Evolutionary conservation across 441 rosid species (phyloP).

Genomic region (Jatropha multifida): DNA sequence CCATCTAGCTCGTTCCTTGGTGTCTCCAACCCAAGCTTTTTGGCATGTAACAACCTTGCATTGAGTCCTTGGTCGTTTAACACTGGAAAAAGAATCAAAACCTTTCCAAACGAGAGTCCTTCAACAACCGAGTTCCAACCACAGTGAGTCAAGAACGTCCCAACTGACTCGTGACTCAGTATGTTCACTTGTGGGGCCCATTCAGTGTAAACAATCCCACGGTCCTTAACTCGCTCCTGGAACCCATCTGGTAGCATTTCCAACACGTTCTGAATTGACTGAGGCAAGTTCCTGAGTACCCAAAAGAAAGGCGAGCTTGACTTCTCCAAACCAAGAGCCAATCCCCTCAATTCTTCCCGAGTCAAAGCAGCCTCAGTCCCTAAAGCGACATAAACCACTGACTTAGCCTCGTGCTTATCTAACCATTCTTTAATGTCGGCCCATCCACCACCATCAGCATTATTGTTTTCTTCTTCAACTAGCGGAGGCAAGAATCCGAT

Average conservation of each 20-base stretch:
- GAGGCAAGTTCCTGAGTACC: constrained; percentile 46
- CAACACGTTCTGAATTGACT: constrained; percentile 20
- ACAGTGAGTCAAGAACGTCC: constrained; percentile 72
- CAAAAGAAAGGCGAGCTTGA: constrained; percentile 57
- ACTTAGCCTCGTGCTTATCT: constrained; percentile 36
- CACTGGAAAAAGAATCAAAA: constrained; percentile 48
- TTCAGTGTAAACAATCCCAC: constrained; percentile 25
- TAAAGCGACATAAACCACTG: constrained; percentile 58
- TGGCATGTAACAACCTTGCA: constrained; percentile 47
- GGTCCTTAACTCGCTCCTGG: constrained; percentile 21
- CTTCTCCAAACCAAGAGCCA: constrained; percentile 61
- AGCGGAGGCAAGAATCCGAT: constrained; percentile 58
- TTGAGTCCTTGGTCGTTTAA: constrained; percentile 61
- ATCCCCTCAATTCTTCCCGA: constrained; percentile 38
- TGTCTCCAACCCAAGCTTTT: constrained; percentile 52
- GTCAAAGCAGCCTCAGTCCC: constrained; percentile 57
- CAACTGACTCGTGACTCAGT: constrained; percentile 60
- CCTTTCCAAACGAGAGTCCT: constrained; percentile 30
- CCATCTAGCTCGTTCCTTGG: constrained; percentile 51
- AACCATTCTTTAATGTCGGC: constrained; percentile 43
- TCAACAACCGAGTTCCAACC: constrained; percentile 72
- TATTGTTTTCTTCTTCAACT: constrained; percentile 21
- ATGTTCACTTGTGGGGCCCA: constrained; percentile 69
- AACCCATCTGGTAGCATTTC: constrained; percentile 28
- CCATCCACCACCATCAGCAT: constrained; percentile 26